A percentile compares a stretch with the other conserved stretches of the same genome.
Conservation (phyloP, 192 early-diverging fungal species). For the Backusella liffmaniae region DNA sequence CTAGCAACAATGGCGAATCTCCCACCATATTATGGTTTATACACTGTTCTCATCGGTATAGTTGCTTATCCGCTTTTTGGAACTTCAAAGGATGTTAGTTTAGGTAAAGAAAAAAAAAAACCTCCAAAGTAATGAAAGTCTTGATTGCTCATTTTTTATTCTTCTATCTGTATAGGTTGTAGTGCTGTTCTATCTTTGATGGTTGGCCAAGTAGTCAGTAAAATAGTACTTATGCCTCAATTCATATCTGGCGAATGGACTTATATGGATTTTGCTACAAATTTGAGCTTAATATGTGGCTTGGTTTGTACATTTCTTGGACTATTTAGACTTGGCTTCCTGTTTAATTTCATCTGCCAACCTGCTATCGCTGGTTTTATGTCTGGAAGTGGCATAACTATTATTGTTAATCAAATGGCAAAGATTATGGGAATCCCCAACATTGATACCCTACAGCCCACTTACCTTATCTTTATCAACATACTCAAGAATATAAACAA, state of each 20-base stretch:
- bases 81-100: constrained; percentile 72
- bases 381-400: constrained; percentile 76
- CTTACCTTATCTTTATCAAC: constrained; percentile 77
- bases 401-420: constrained; percentile 68
- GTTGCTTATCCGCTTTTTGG: constrained; percentile 71
- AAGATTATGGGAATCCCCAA: constrained; percentile 71
- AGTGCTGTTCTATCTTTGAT: constrained; percentile 72
- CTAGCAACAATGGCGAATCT: constrained; percentile 66
- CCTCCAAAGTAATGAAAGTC: not conserved
- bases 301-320: constrained; percentile 72
- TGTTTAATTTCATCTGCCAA: constrained; percentile 84
- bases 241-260: constrained; percentile 20
- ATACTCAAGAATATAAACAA: constrained; percentile 41
- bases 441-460: constrained; percentile 67
- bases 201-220: constrained; percentile 62
- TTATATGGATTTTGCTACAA: constrained; percentile 48
- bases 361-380: constrained; percentile 87
- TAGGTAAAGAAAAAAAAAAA: constrained; percentile 41
- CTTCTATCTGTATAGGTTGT: constrained; percentile 7
- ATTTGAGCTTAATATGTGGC: constrained; percentile 72
- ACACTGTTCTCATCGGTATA: constrained; percentile 71
- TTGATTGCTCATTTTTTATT: not conserved
- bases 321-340: constrained; percentile 76
- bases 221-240: constrained; percentile 15
- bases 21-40: constrained; percentile 73